Evolutionary conservation across 1,284 basidiomycete species (phyloP).

Genomic region (Sanghuangporus sanghuang): DNA sequence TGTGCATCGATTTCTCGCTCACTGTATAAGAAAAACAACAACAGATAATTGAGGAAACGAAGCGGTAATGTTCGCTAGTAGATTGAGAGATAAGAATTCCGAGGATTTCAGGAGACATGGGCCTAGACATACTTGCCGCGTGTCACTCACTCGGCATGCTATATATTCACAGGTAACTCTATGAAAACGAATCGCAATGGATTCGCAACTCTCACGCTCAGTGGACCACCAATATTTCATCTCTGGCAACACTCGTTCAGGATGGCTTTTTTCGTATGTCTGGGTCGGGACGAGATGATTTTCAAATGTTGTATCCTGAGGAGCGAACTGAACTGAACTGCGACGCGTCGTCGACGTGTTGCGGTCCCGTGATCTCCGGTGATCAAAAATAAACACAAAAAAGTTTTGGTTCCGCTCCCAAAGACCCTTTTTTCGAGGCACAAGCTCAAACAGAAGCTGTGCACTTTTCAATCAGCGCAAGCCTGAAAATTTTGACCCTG

Average conservation of each 20-base stretch:
- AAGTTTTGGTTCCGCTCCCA: neutral
- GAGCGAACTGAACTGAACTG: neutral
- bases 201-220: neutral
- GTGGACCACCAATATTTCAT: neutral
- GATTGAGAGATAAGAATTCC: neutral
- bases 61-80: too few species aligned
- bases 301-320: neutral
- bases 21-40: too few species aligned
- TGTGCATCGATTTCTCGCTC: too few species aligned
- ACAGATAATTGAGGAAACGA: too few species aligned
- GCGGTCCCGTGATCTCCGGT: neutral
- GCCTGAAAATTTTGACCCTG: neutral
- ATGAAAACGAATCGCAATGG: neutral
- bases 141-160: neutral
- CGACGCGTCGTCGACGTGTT: neutral
- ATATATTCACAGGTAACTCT: neutral
- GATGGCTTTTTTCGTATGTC: neutral
- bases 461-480: neutral
- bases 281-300: neutral
- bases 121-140: neutral
- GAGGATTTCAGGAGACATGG: neutral
- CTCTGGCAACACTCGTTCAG: neutral
- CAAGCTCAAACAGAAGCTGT: neutral
- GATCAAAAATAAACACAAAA: neutral
- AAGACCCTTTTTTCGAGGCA: neutral